A percentile compares a stretch with the other conserved stretches of the same genome.
Conservation (phyloP, 345 rosid species). For the Heritiera littoralis region DNA sequence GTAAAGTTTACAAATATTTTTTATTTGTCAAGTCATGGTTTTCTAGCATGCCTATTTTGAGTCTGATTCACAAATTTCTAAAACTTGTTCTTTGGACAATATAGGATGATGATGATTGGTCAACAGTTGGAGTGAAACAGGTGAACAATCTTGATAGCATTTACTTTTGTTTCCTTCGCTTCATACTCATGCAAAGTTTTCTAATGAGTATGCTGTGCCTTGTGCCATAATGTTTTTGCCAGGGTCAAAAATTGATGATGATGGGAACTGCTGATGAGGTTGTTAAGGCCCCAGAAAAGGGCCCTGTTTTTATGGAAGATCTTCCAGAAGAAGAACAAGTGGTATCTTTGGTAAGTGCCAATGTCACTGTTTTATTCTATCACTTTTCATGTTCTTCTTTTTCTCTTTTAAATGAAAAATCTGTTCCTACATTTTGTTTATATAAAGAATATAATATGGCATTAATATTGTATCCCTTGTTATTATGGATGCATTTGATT, state of each 20-base stretch:
- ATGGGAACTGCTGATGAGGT: slow-evolving; percentile 98
- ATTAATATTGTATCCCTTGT: neutral
- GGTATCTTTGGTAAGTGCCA: slow-evolving; percentile 53
- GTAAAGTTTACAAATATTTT: neutral
- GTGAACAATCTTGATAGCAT: slow-evolving; percentile 36
- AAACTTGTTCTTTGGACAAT: slow-evolving; percentile 15
- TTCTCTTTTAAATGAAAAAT: slow-evolving; percentile 9
- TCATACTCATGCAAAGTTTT: neutral
- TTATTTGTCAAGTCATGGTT: neutral
- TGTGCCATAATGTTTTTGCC: slow-evolving; percentile 11
- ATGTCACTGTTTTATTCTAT: slow-evolving; percentile 12
- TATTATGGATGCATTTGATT: neutral
- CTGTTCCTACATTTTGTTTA: neutral
- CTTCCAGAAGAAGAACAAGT: slow-evolving; percentile 95
- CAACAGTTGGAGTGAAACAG: slow-evolving; percentile 71
- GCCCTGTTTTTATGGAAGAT: slow-evolving; percentile 91
- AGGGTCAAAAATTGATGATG: slow-evolving; percentile 99
- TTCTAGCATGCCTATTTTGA: slow-evolving; percentile 10
- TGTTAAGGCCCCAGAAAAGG: slow-evolving; percentile 91
- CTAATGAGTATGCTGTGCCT: neutral
- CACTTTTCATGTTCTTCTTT: neutral
- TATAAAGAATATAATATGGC: neutral
- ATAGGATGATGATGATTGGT: slow-evolving; percentile 95
- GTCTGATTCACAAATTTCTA: neutral
- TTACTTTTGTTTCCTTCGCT: neutral